Evolutionary conservation across 495 filamentous ascomycete genomes (phyloP), one percentile per base, ranked within the genome.

Genomic region (Corynascus novoguineensis): DNA sequence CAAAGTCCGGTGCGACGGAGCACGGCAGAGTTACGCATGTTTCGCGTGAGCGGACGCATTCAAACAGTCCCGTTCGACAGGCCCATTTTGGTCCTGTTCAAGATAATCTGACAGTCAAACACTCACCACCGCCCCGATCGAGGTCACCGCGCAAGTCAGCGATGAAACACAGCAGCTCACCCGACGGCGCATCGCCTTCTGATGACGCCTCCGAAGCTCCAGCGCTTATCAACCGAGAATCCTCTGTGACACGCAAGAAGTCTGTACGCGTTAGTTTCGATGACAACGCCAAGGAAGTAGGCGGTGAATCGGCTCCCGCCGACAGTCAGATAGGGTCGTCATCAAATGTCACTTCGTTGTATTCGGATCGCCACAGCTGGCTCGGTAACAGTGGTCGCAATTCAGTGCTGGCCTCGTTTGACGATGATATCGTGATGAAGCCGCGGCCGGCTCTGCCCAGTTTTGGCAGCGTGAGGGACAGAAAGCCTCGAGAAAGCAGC

Each of bases 91-190:
- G 86, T 2, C 67, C 78, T 53, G 64, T 70, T 29, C 64, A 73
- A 15, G 73, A 77, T 47, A 82, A 61, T 68, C 81, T 70, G 67
- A 77, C 53, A 59, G 86, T 70, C 69, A 84, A 80, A 57, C 90
- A 96, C 66, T 77, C 86, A 47, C 91, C 91, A 24, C 88, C 87
- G 15, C 82, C 86, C 19, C 79, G 91, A 47, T 91, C 91, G 0
- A 73, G 88, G 1, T 96, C 91, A 0, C 91, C 91, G 24, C 84
- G 81, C 5, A 96, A 96, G 65, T 92, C 91, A 14, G 91, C 91
- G 0, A 61, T 96, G 62, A 96, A 96, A 61, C 77, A 82, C 41
- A 73, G 58, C 22, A 75, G 83, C 21, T 79, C 87, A 5, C 71
- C 66, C 15, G 76, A 79, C 3, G 70, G 78, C 37, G 57, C 66